phyloP scores from a whole-genome alignment of 176 grass and related monocot species.

The Zoysia pacifica region DNA sequence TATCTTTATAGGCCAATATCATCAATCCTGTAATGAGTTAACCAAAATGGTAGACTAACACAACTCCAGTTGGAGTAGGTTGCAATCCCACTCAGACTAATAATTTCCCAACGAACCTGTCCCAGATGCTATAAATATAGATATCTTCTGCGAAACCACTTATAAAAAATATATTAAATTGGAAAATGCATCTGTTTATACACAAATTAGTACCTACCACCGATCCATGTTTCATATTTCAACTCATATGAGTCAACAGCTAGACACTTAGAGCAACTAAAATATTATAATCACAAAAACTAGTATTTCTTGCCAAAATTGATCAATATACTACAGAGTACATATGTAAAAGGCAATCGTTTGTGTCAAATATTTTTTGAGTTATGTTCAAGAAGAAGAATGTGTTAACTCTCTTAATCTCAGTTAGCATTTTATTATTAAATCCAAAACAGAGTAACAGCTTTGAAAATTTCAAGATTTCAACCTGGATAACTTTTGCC shows the following conservation, averaged over 20 bases:
- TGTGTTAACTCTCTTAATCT: background rate
- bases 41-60: background rate
- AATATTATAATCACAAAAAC: background rate
- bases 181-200: background rate
- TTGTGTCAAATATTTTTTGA: background rate
- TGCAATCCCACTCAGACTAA: background rate
- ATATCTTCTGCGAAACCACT: background rate
- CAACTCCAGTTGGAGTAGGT: background rate
- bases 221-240: background rate
- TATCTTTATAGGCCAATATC: background rate
- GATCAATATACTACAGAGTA: background rate
- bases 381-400: conserved; percentile 1
- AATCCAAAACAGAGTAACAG: background rate
- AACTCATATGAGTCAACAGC: background rate
- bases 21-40: background rate
- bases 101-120: conserved; percentile 4
- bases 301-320: background rate
- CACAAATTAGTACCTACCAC: background rate
- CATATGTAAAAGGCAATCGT: background rate
- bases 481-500: background rate
- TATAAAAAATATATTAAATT: background rate
- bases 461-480: background rate
- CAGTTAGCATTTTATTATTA: background rate
- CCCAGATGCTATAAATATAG: background rate
- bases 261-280: background rate